Percentiles rank a stretch among this genome's conserved stretches.
Conservation (phyloP, 768 basidiomycete species). For the Lactarius vividus region DNA sequence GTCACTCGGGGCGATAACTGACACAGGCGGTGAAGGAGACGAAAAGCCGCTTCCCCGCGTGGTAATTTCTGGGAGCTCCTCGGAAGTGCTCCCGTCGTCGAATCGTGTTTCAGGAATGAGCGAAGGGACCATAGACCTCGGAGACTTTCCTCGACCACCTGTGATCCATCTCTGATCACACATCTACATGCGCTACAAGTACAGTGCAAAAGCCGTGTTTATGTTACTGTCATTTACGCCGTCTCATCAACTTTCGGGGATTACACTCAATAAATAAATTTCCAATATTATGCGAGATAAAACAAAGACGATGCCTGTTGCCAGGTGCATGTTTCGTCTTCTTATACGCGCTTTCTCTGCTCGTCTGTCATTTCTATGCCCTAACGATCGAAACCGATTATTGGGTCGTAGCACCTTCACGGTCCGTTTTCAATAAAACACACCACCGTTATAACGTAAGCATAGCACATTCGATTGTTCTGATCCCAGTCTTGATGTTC, state of each 20-base stretch:
- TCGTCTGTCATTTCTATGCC: no score
- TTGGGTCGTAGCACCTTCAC: no score
- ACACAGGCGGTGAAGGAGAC: conserved; percentile 4
- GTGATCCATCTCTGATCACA: conserved; percentile 14
- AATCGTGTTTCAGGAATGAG: conserved; percentile 14
- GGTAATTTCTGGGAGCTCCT: conserved; percentile 18
- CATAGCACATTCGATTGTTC: no score
- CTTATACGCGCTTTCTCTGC: no score
- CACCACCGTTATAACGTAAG: no score
- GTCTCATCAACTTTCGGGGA: background rate
- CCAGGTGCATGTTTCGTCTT: no score
- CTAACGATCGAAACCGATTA: no score
- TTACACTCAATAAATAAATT: background rate
- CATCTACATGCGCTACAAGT: background rate
- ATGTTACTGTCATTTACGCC: background rate
- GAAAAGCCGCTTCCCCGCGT: conserved; percentile 20
- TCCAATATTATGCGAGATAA: background rate
- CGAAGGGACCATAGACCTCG: conserved; percentile 21
- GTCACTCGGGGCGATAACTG: conserved; percentile 9
- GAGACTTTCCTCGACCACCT: conserved; percentile 21
- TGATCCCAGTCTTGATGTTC: background rate
- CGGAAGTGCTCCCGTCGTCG: conserved; percentile 7
- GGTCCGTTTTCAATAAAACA: no score
- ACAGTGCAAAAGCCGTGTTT: background rate
- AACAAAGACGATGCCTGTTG: no score